These are phyloP conservation scores for Chrysoporthe puriensis DNA, from an alignment of 2,329 filamentous ascomycete genomes.

Conservation along the genomic window DNA sequence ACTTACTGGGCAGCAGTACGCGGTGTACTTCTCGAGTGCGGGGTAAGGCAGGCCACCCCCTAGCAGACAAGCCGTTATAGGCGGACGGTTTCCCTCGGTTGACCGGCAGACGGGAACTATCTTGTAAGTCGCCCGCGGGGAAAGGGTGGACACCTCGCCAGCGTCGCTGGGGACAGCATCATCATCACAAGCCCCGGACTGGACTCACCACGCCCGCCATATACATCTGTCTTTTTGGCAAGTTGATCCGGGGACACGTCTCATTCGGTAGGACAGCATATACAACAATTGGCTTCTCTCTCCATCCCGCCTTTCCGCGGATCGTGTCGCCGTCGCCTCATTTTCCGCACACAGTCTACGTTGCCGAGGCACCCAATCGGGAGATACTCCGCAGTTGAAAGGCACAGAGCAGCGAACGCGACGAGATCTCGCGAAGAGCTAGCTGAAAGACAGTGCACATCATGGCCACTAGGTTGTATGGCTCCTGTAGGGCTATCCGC, in stretches of 20 bases:
- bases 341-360: not conserved
- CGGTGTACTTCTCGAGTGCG: not conserved
- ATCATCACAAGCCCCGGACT: slow-evolving; percentile 1
- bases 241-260: not conserved
- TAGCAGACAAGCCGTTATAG: not conserved
- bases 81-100: slow-evolving; percentile 28
- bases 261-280: not conserved
- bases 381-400: not conserved
- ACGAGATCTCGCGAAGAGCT: not conserved
- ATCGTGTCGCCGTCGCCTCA: not conserved
- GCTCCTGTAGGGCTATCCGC: slow-evolving; percentile 24
- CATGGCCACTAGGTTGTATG: slow-evolving; percentile 26
- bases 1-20: too few species aligned
- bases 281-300: not conserved
- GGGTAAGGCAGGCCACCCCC: slow-evolving; percentile 14
- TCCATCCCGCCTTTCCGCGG: not conserved
- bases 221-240: not conserved
- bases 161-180: not conserved
- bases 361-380: not conserved
- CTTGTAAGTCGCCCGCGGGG: not conserved
- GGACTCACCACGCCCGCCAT: not conserved
- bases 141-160: not conserved
- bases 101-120: slow-evolving; percentile 5
- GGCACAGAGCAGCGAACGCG: not conserved
- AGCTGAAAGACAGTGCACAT: not conserved